Base-by-base conservation (phyloP, 1,284 basidiomycete species). In the Puccinia hordei region DNA sequence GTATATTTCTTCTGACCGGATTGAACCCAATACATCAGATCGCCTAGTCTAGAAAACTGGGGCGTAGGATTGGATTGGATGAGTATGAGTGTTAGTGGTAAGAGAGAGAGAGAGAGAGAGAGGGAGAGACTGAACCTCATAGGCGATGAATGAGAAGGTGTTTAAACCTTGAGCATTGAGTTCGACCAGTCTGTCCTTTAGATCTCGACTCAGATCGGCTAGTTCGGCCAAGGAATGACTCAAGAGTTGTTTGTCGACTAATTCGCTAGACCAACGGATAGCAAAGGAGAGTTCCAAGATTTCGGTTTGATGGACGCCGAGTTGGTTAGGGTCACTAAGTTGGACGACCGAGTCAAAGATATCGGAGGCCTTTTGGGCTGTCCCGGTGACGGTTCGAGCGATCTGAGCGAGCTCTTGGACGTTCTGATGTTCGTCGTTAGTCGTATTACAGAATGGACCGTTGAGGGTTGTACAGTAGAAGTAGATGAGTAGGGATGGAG, bases 261-360 rank as follows among this genome's bases (percentile, higher is more conserved):
- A 73, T 4, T 51, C 74, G 13, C 69, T 81, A 10, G 83, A 82
- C 63, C 82, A 82, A 46, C 81, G 73, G 6, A 84, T 82, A 8
- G 84, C 84, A 0, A 83, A 81, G n/a, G 83, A 80, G 6, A 84
- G 75, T 61, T 84, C 83, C 82, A 83, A 83, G 44, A 69, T 69
- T 10, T 49, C 33, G 17, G 41, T 44, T 2, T 83, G 84, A 35
- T 84, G 82, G 53, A 84, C 51, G 1, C 61, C 69, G 33, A 83
- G 38, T 0, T 80, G 81, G 12, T 49, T 63, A 10, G 80, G 76
- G 17, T 82, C 81, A 3, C 81, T 81, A 22, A 84, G 79, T 12
- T 73, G 51, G 22, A 83, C n/a, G 17, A 84, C 74, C 15, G 82
- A 82, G 13, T 83, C 81, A 44, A 84, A 84, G 41, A 84, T 81